Percentiles rank a stretch among this genome's conserved stretches.
Conservation (phyloP, 148 eudicot genomes). For the Diospyros lotus region DNA sequence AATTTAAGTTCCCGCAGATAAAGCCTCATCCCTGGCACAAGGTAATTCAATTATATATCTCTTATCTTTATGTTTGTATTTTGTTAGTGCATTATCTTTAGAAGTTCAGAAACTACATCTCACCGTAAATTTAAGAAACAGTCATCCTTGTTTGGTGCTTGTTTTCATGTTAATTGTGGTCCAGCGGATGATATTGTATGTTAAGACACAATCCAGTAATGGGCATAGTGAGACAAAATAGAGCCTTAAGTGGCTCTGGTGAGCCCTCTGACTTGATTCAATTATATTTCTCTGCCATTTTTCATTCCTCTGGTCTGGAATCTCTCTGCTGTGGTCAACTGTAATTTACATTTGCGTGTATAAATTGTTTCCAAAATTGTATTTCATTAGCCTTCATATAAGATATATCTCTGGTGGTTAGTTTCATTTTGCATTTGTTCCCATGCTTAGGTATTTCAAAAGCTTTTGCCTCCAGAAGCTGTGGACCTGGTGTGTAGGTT, state of each 20-base stretch:
- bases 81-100: neutral
- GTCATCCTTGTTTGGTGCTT: neutral
- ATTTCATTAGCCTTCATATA: neutral
- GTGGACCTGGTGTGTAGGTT: constrained; percentile 94
- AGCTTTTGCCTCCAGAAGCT: constrained; percentile 96
- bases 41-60: constrained; percentile 29
- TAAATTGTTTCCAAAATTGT: constrained; percentile 1
- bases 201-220: no score
- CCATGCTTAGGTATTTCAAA: constrained; percentile 74
- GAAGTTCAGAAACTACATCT: neutral
- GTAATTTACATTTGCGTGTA: neutral
- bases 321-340: no score
- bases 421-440: constrained; percentile 4
- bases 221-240: no score
- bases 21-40: constrained; percentile 99
- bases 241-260: no score
- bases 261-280: no score
- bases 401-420: neutral
- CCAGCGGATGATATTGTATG: neutral
- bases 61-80: neutral
- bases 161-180: neutral
- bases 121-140: neutral
- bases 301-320: no score
- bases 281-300: no score
- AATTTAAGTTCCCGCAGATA: constrained; percentile 96